Conservation (phyloP, 768 basidiomycete genomes). For the Naematelia aurantialba region DNA sequence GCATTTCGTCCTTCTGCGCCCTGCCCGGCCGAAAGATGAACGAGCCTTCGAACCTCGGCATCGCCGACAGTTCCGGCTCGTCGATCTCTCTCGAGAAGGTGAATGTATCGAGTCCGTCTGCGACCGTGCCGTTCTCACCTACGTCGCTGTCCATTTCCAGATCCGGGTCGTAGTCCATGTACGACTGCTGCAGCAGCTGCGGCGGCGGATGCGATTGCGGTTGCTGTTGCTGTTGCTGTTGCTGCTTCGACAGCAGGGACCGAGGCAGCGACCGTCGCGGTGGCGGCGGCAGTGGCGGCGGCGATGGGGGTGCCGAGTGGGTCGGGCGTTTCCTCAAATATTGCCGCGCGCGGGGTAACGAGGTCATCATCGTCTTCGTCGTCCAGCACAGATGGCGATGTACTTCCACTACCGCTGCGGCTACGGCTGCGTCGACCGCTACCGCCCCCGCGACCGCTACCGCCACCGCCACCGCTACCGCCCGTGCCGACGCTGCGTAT, state of each 20-base stretch:
- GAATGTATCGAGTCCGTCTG: conserved; percentile 11
- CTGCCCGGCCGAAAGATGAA: conserved; percentile 77
- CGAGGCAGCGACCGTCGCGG: not conserved
- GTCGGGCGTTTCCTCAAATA: not conserved
- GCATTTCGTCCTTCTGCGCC: conserved; percentile 71
- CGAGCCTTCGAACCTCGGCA: conserved; percentile 32
- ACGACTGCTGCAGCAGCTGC: conserved; percentile 17
- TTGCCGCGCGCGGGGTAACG: not conserved
- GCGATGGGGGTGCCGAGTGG: not conserved
- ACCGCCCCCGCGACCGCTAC: too few relatives aligned
- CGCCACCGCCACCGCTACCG: too few relatives aligned
- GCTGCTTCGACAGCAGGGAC: too few relatives aligned
- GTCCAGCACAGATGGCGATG: not conserved
- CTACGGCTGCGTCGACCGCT: too few relatives aligned
- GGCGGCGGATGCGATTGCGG: too few relatives aligned
- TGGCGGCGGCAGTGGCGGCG: too few relatives aligned
- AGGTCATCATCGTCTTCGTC: not conserved
- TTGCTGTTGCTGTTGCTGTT: too few relatives aligned
- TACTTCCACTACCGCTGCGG: too few relatives aligned
- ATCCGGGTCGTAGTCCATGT: conserved; percentile 30
- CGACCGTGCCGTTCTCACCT: conserved; percentile 23
- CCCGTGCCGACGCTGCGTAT: too few relatives aligned
- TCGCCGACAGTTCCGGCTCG: conserved; percentile 17
- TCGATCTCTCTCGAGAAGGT: conserved; percentile 56
- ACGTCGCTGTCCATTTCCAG: conserved; percentile 32